phyloP scores from a whole-genome alignment of 371 early-diverging fungal species.

The Lichtheimia corymbifera region DNA sequence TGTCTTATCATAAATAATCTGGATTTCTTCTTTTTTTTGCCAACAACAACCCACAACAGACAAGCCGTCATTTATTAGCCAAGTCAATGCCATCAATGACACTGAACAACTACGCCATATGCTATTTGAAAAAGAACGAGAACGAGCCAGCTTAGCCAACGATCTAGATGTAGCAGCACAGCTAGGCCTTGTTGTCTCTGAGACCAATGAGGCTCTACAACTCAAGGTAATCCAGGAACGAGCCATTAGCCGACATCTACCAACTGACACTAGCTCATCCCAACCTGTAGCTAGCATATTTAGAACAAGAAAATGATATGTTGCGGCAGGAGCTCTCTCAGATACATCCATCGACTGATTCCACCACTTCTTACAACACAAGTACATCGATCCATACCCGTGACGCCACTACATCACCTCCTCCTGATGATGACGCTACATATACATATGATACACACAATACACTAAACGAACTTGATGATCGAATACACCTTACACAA shows the following conservation, averaged over 20 bases:
- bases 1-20: background rate
- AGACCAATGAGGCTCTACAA: slow-evolving; percentile 64
- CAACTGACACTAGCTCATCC: background rate
- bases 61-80: slow-evolving; percentile 46
- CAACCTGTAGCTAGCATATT: slow-evolving; percentile 42
- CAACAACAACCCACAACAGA: slow-evolving; percentile 20
- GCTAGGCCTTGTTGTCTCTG: slow-evolving; percentile 64
- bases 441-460: slow-evolving; percentile 7
- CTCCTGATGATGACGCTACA: slow-evolving; percentile 7
- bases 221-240: slow-evolving; percentile 38
- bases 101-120: slow-evolving; percentile 48
- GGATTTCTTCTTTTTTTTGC: slow-evolving; percentile 3
- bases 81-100: slow-evolving; percentile 53
- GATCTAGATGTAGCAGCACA: slow-evolving; percentile 70
- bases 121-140: slow-evolving; percentile 66
- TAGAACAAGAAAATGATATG: slow-evolving; percentile 59
- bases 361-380: background rate
- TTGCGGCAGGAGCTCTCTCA: slow-evolving; percentile 50
- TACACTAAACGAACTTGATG: background rate
- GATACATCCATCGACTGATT: slow-evolving; percentile 5
- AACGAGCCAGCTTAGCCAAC: slow-evolving; percentile 59
- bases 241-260: background rate
- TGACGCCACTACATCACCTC: slow-evolving; percentile 12
- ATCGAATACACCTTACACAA: slow-evolving; percentile 49
- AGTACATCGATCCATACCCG: background rate